Conservation (phyloP, 2,329 filamentous ascomycete genomes). For the Colletotrichum gigasporum region DNA sequence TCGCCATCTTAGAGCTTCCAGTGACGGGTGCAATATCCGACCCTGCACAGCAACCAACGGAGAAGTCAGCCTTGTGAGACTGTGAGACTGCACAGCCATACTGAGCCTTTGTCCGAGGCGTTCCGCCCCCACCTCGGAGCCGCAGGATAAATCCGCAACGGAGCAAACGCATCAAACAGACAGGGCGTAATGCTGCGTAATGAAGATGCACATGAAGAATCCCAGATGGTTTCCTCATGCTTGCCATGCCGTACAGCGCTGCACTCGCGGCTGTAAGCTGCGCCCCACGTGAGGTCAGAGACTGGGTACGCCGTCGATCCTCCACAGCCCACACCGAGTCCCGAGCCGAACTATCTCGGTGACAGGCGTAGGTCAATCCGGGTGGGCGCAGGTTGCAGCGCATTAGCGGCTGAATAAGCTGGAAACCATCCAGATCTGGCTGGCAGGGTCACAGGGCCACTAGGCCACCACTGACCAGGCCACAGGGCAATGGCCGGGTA, state of each 20-base stretch:
- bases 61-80: background rate
- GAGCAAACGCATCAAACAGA: background rate
- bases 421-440: constrained; percentile 2
- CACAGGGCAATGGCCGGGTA: too few relatives aligned
- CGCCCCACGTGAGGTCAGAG: constrained; percentile 7
- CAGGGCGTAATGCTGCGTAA: background rate
- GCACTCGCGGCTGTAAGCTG: background rate
- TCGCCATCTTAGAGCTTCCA: too few relatives aligned
- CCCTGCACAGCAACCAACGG: background rate
- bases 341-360: constrained; percentile 28
- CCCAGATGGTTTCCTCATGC: background rate
- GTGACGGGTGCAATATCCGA: too few relatives aligned
- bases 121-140: constrained; percentile 10
- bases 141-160: background rate
- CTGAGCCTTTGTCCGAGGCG: constrained; percentile 2
- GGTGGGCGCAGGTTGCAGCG: constrained; percentile 15
- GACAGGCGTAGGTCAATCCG: constrained; percentile 14
- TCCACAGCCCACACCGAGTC: constrained; percentile 28
- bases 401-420: constrained; percentile 19
- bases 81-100: background rate
- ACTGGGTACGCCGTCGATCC: constrained; percentile 26
- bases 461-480: too few relatives aligned
- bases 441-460: background rate
- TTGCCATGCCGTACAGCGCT: background rate
- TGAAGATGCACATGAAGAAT: too few relatives aligned